Conservation (phyloP, 345 rosid species). For the Psidium friedrichsthalianum region DNA sequence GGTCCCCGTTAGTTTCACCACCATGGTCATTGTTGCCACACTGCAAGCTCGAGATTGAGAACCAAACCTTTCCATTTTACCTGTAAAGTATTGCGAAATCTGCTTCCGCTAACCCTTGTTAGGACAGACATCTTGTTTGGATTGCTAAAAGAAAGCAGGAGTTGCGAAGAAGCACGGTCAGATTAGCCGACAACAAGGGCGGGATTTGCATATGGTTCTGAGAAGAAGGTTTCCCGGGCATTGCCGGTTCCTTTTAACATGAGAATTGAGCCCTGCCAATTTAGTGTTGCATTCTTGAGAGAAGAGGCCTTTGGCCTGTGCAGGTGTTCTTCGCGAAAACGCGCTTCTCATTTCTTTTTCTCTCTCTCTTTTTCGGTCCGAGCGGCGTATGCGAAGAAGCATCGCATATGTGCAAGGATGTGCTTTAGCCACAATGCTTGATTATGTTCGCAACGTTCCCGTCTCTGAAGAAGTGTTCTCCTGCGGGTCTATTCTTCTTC, state of each 20-base stretch:
- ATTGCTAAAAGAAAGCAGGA: not conserved
- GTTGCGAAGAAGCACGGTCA: not conserved
- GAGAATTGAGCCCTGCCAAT: not conserved
- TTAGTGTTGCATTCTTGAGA: not conserved
- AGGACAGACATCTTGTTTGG: not conserved
- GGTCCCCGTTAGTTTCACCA: not conserved
- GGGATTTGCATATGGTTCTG: not conserved
- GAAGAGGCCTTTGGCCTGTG: not conserved
- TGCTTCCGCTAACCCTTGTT: not conserved
- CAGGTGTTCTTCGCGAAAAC: not conserved
- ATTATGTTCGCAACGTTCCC: not conserved
- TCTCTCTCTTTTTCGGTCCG: not conserved
- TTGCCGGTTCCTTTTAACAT: not conserved
- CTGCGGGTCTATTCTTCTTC: not conserved
- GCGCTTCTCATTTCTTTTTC: not conserved
- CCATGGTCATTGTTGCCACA: not conserved
- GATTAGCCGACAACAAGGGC: not conserved
- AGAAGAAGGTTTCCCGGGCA: not conserved
- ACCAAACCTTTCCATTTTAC: not conserved
- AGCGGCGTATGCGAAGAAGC: not conserved
- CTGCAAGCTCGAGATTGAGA: not conserved
- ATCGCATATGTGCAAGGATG: not conserved
- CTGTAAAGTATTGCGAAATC: not conserved
- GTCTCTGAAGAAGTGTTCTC: not conserved
- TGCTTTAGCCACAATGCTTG: not conserved